A percentile compares a stretch with the other conserved stretches of the same genome.
Evolutionary conservation across 768 basidiomycete genomes (phyloP).

Genomic region (Lactarius sp.): DNA sequence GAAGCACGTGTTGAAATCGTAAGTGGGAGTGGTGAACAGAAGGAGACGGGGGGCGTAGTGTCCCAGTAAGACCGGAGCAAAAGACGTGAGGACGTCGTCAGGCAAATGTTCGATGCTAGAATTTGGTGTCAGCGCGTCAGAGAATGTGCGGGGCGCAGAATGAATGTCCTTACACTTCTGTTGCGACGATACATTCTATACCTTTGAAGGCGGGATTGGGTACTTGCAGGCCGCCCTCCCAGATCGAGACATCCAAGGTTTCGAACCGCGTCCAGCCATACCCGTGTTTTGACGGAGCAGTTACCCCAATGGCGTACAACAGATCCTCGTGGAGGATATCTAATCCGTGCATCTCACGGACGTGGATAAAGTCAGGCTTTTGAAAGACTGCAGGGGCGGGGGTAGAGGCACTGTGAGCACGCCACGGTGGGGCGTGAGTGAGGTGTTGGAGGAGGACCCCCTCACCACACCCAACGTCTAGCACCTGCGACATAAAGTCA

Average conservation of each 20-base stretch:
- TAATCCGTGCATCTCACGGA: conserved; percentile 58
- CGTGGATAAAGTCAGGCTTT: conserved; percentile 43
- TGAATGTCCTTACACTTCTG: conserved; percentile 62
- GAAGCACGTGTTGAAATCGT: conserved; percentile 76
- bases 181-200: conserved; percentile 68
- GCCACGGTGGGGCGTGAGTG: conserved; percentile 71
- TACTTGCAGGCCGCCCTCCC: conserved; percentile 67
- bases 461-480: conserved; percentile 84
- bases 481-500: conserved; percentile 42
- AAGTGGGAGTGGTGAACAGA: conserved; percentile 82
- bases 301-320: conserved; percentile 46
- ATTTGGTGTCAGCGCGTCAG: background rate
- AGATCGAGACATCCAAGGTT: conserved; percentile 56
- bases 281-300: conserved; percentile 37
- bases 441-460: conserved; percentile 67
- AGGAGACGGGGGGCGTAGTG: conserved; percentile 69
- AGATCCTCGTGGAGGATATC: conserved; percentile 58
- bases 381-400: conserved; percentile 10
- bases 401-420: conserved; percentile 35
- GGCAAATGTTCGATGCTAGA: conserved; percentile 76
- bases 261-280: conserved; percentile 54
- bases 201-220: conserved; percentile 62
- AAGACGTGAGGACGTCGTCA: conserved; percentile 50
- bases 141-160: background rate
- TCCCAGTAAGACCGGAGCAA: conserved; percentile 70